Evolutionary conservation across 2,329 filamentous ascomycete species (phyloP), one percentile per base, ranked within the genome.

Genomic region (Conoideocrella luteorostrata): DNA sequence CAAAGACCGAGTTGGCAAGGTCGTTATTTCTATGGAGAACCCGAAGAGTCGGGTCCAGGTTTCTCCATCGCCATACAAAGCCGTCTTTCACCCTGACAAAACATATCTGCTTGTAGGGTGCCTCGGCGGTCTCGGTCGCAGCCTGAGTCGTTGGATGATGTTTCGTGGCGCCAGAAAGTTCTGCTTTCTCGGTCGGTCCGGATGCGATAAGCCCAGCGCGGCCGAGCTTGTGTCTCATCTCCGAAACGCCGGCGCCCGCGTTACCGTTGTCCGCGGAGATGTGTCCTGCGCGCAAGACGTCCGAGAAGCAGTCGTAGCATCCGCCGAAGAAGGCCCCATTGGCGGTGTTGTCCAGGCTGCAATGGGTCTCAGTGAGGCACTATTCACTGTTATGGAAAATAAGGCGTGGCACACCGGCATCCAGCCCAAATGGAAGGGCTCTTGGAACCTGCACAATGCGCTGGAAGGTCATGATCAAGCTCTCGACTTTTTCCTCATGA

Each of bases 1-100:
- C 13, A 60, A 57, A 1, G 47, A 56, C 1, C 61, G 63, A 20
- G 54, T 65, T 5, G 66, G 64, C 0, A 68, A 68, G 28, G 58
- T 67, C 13, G 53, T 64, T 4, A 30, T 59, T 13, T 50, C 47
- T 3, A 24, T 50, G 33, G 50, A 46, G 29, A 35, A 46, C 22
- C 30, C 38, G 21, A 42, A 45, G 22, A 47, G 38, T 33, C 29
- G n/a, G 13, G 22, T 44, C 13, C 23, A 43, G 46, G 32, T 43
- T 20, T 33, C 20, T 23, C 45, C 44, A 7, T 15, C 45, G n/a
- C 35, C 18, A 6, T 34, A 43, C 39, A 10, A 18, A 11, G 15
- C 39, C 6, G n/a, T 34, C 1, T 50, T 56, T 9, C 34, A 34
- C 12, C 34, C 46, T 0, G 36, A 51, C 0, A 52, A 50, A 30